A percentile compares a stretch with the other conserved stretches of the same genome.
phyloP scores from a whole-genome alignment of 2,329 filamentous ascomycete genomes.

The Apiospora saccharicola region DNA sequence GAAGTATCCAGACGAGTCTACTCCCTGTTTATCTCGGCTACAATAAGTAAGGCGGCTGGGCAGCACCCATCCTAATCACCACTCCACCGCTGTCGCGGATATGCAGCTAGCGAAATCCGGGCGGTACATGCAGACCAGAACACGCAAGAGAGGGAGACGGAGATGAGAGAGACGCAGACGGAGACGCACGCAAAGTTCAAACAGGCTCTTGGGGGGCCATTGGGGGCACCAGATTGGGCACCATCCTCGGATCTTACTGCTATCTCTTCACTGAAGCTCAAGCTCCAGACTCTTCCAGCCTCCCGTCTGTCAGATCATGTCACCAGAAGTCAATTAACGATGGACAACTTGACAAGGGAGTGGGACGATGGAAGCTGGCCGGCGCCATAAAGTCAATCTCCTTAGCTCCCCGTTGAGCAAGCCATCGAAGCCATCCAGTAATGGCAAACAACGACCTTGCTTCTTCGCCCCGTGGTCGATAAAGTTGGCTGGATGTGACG shows the following conservation, averaged over 20 bases:
- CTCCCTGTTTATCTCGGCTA: conserved; percentile 28
- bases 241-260: background rate
- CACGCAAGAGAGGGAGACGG: background rate
- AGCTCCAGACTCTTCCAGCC: conserved; percentile 14
- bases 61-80: background rate
- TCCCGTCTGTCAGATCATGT: conserved; percentile 20
- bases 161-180: background rate
- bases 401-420: background rate
- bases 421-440: background rate
- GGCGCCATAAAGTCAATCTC: conserved; percentile 8
- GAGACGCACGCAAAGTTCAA: too few species aligned
- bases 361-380: background rate
- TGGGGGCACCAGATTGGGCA: background rate
- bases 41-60: conserved; percentile 22
- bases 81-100: conserved; percentile 23
- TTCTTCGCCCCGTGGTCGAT: background rate
- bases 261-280: background rate
- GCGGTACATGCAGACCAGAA: background rate
- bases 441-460: conserved; percentile 10
- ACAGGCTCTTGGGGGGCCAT: background rate
- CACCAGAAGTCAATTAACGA: background rate
- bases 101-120: conserved; percentile 23
- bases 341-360: background rate
- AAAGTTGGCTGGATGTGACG: background rate
- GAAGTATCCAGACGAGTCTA: conserved; percentile 21